Conservation (phyloP, 371 early-diverging fungal genomes). For the Batkoa obscura region DNA sequence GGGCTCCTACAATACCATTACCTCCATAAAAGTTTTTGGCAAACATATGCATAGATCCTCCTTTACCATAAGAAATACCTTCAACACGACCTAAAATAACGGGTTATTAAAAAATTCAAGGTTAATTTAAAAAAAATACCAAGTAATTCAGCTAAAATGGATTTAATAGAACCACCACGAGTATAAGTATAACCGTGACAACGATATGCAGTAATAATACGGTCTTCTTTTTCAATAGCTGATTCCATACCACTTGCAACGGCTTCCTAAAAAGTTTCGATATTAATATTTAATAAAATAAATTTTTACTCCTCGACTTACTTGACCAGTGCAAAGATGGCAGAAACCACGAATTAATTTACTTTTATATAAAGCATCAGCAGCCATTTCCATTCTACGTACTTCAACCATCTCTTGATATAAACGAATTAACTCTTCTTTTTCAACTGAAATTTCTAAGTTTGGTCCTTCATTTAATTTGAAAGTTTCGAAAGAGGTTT, state of each 20-base stretch:
- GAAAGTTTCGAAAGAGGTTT: conserved; percentile 2
- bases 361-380: conserved; percentile 89
- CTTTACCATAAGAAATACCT: conserved; percentile 95
- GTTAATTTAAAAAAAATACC: conserved; percentile 12
- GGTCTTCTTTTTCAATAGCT: conserved; percentile 73
- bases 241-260: conserved; percentile 90
- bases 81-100: conserved; percentile 43
- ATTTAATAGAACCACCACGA: conserved; percentile 59
- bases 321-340: conserved; percentile 97
- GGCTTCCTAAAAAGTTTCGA: conserved; percentile 52
- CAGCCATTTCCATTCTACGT: conserved; percentile 86
- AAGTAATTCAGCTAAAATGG: conserved; percentile 75
- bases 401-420: conserved; percentile 77
- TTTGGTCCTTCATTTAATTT: conserved; percentile 27
- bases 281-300: background rate
- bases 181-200: conserved; percentile 96
- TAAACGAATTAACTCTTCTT: conserved; percentile 55
- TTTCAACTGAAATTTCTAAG: conserved; percentile 31
- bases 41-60: conserved; percentile 99
- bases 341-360: conserved; percentile 98
- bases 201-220: conserved; percentile 95
- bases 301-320: conserved; percentile 11
- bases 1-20: conserved; percentile 99
- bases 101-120: background rate
- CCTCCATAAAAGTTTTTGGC: conserved; percentile 95